Evolutionary conservation across 768 basidiomycete genomes (phyloP).

Genomic region (Russula sp.): DNA sequence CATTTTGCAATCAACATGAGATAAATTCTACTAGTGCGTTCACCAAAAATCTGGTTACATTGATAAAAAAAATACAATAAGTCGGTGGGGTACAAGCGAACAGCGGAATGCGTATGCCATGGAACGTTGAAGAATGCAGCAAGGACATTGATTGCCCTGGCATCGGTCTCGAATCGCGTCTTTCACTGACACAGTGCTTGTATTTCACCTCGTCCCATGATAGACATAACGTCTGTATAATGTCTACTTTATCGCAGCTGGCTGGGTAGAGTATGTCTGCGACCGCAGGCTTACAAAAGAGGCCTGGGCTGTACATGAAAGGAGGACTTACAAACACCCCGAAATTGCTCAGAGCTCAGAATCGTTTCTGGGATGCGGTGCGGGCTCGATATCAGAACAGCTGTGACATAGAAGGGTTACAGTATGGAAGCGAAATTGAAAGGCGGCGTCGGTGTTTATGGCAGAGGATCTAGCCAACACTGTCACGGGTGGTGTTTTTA

Average conservation of each 20-base stretch:
- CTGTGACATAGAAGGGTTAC: not conserved
- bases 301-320: too few species aligned
- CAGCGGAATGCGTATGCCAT: not conserved
- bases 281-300: not conserved
- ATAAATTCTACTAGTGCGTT: not conserved
- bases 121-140: not conserved
- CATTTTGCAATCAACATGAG: not conserved
- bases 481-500: too few species aligned
- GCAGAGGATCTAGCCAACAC: not conserved
- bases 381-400: not conserved
- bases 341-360: not conserved
- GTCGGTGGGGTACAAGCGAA: not conserved
- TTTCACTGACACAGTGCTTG: not conserved
- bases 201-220: not conserved
- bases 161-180: not conserved
- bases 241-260: not conserved
- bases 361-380: not conserved
- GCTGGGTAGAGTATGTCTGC: not conserved
- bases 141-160: not conserved
- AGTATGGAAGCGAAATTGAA: not conserved
- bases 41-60: not conserved
- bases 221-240: not conserved
- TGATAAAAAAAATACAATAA: not conserved
- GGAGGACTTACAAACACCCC: not conserved
- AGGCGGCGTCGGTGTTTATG: not conserved